phyloP scores from a whole-genome alignment of 805 yeast genomes.

The Starmerella floris region DNA sequence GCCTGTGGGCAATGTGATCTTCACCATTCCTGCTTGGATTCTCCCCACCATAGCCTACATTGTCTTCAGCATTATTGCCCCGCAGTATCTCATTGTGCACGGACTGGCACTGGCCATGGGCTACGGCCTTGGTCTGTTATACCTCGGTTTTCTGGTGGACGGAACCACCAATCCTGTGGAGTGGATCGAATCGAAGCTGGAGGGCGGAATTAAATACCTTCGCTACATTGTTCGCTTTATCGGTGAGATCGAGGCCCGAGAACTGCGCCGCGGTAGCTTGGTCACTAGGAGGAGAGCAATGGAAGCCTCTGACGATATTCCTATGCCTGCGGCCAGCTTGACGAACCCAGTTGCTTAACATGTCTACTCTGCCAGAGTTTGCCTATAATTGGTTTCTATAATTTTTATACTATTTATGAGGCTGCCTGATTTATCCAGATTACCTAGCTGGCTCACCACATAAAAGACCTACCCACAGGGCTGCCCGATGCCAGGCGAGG shows the following conservation, averaged over 20 bases:
- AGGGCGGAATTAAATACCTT: constrained; percentile 38
- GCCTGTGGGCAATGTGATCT: constrained; percentile 23
- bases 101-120: constrained; percentile 56
- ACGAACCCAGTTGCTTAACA: background rate
- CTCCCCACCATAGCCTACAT: constrained; percentile 3
- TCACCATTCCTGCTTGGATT: constrained; percentile 11
- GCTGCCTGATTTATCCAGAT: no score
- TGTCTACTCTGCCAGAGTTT: background rate
- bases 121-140: constrained; percentile 41
- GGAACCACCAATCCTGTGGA: constrained; percentile 48
- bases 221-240: constrained; percentile 44
- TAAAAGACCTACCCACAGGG: no score
- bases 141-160: constrained; percentile 40
- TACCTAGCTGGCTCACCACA: no score
- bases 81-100: constrained; percentile 46
- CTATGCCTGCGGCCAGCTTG: constrained; percentile 9
- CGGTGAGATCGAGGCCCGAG: constrained; percentile 47
- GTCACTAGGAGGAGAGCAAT: background rate
- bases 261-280: constrained; percentile 25
- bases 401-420: background rate
- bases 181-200: constrained; percentile 48
- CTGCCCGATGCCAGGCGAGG: no score
- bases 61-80: background rate
- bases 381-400: background rate
- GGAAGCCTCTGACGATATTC: constrained; percentile 5